These are phyloP conservation scores for Penicillium sp. DNA, from an alignment of 2,329 filamentous ascomycete species.

Conservation along the genomic window DNA sequence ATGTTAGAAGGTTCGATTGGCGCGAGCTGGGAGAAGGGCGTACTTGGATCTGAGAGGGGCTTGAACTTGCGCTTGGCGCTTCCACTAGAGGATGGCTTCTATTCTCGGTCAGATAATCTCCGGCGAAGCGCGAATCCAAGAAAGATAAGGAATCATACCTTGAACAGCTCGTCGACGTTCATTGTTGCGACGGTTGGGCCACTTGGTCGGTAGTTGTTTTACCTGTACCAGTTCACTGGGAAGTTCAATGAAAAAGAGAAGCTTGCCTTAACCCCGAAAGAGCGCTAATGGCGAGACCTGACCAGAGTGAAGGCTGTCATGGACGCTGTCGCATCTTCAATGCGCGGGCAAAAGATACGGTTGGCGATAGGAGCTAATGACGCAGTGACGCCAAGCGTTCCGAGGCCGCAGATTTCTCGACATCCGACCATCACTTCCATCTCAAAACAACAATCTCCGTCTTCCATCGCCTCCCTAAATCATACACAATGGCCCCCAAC, in stretches of 20 bases:
- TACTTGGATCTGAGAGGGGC: slow-evolving; percentile 54
- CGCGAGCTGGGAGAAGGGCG: slow-evolving; percentile 39
- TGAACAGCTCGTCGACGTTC: slow-evolving; percentile 65
- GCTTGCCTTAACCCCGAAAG: background rate
- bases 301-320: background rate
- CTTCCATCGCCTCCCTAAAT: slow-evolving; percentile 4
- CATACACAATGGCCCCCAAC: slow-evolving; percentile 63
- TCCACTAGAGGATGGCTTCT: slow-evolving; percentile 53
- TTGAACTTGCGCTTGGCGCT: slow-evolving; percentile 62
- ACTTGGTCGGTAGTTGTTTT: background rate
- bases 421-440: slow-evolving; percentile 11
- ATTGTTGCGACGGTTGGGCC: slow-evolving; percentile 49
- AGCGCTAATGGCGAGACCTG: background rate
- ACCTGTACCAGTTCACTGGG: background rate
- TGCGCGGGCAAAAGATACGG: slow-evolving; percentile 24
- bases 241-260: background rate
- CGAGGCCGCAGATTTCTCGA: slow-evolving; percentile 37
- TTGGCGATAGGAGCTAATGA: slow-evolving; percentile 27
- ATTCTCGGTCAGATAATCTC: slow-evolving; percentile 18
- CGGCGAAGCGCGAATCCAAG: background rate
- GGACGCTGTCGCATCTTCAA: slow-evolving; percentile 8
- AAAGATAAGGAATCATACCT: slow-evolving; percentile 31
- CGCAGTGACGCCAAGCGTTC: slow-evolving; percentile 35
- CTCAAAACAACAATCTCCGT: slow-evolving; percentile 3
- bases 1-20: slow-evolving; percentile 60